Conservation (phyloP, 192 early-diverging fungal genomes). For the Coemansia guatemalensis region DNA sequence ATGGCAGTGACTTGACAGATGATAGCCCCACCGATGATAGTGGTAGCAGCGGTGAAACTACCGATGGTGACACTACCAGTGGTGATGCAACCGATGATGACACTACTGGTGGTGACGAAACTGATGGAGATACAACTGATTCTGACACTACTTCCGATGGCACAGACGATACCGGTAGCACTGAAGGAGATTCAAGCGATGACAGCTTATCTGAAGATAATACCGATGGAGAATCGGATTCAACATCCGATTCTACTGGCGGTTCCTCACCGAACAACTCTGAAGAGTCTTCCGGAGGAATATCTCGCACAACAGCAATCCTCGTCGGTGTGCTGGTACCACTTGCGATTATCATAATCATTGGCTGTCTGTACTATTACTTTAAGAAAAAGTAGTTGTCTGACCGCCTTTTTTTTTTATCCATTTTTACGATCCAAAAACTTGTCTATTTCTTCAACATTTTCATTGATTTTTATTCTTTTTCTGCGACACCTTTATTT, state of each 20-base stretch:
- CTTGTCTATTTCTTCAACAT: too few relatives aligned
- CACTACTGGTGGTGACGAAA: neutral
- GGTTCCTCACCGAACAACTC: conserved; percentile 8
- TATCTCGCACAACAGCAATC: conserved; percentile 27
- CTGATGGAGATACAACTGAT: neutral
- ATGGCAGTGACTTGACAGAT: conserved; percentile 3
- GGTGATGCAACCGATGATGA: neutral
- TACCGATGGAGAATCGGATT: too few relatives aligned
- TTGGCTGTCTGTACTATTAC: conserved; percentile 31
- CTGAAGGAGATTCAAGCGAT: neutral
- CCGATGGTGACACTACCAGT: neutral
- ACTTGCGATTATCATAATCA: conserved; percentile 22
- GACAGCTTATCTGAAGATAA: neutral
- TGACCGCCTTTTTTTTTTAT: neutral
- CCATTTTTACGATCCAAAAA: neutral
- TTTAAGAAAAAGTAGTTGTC: conserved; percentile 23
- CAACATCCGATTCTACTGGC: too few relatives aligned
- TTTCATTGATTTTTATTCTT: too few relatives aligned
- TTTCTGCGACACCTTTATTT: too few relatives aligned
- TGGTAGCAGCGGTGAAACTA: neutral
- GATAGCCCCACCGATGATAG: too few relatives aligned
- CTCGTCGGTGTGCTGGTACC: conserved; percentile 30
- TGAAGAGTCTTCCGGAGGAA: conserved; percentile 14
- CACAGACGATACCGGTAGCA: neutral
- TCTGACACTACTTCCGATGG: neutral